These are phyloP conservation scores for Scytalidium sp. DNA, from an alignment of 2,329 filamentous ascomycete species.

Conservation along the genomic window DNA sequence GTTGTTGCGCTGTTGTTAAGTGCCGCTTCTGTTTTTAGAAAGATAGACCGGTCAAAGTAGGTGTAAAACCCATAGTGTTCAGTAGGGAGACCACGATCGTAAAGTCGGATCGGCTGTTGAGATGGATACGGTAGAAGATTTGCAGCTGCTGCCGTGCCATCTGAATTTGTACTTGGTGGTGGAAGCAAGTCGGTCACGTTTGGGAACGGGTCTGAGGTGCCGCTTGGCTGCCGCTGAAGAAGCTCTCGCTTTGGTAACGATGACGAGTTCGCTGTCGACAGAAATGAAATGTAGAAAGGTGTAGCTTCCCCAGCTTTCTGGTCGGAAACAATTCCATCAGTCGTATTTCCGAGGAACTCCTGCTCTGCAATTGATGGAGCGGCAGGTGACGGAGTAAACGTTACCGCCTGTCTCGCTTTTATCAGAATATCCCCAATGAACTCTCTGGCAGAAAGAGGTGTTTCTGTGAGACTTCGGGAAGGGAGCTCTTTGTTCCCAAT, in stretches of 20 bases:
- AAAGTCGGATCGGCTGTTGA: conserved; percentile 80
- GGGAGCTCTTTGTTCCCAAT: conserved; percentile 21
- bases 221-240: conserved; percentile 11
- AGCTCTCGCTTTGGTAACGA: conserved; percentile 20
- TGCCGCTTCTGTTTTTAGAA: conserved; percentile 59
- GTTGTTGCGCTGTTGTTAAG: conserved; percentile 40
- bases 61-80: conserved; percentile 96
- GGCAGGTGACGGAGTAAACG: conserved; percentile 41
- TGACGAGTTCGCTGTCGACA: conserved; percentile 42
- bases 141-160: conserved; percentile 72
- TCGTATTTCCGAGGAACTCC: conserved; percentile 80
- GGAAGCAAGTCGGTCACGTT: conserved; percentile 58
- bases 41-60: conserved; percentile 86
- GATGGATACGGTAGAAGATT: conserved; percentile 66
- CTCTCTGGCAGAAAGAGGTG: conserved; percentile 28
- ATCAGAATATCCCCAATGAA: conserved; percentile 26
- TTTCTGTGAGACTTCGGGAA: conserved; percentile 20
- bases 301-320: conserved; percentile 81
- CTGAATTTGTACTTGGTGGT: conserved; percentile 55
- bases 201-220: conserved; percentile 17
- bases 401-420: conserved; percentile 29
- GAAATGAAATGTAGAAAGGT: conserved; percentile 81
- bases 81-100: conserved; percentile 72
- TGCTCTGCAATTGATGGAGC: conserved; percentile 58
- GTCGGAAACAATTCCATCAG: conserved; percentile 64